Conservation (phyloP, 768 basidiomycete genomes). For the Dentipellis sp. region DNA sequence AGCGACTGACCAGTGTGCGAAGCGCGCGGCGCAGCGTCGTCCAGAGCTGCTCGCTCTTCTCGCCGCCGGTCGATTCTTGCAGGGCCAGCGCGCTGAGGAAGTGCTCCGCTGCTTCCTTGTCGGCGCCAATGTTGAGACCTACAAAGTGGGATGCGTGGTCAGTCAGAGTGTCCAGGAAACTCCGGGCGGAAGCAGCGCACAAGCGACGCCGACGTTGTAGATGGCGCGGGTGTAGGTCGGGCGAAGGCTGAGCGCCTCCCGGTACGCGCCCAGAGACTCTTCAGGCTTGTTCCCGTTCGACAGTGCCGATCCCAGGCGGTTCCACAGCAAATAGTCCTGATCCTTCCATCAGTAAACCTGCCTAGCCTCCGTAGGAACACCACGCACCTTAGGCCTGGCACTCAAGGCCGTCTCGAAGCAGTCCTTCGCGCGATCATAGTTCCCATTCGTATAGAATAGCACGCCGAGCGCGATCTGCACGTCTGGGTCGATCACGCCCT, state of each 20-base stretch:
- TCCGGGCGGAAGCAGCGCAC: conserved; percentile 38
- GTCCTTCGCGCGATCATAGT: conserved; percentile 86
- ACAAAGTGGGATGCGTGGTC: conserved; percentile 5
- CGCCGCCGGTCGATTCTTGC: conserved; percentile 61
- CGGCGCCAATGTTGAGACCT: conserved; percentile 94
- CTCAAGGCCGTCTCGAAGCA: conserved; percentile 88
- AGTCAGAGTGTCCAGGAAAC: background rate
- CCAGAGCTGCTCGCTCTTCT: conserved; percentile 84
- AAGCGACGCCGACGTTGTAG: conserved; percentile 97
- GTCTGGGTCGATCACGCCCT: conserved; percentile 72
- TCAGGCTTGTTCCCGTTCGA: conserved; percentile 94
- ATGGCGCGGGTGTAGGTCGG: conserved; percentile 97
- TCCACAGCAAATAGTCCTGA: conserved; percentile 92
- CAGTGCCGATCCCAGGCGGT: conserved; percentile 86
- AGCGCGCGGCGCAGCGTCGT: conserved; percentile 79
- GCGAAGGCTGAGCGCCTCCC: conserved; percentile 80
- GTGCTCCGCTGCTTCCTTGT: conserved; percentile 95
- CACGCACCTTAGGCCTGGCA: conserved; percentile 57
- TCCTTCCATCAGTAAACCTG: background rate
- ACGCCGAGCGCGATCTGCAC: conserved; percentile 92
- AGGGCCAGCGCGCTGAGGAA: conserved; percentile 77
- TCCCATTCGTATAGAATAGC: conserved; percentile 79
- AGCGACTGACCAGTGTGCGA: conserved; percentile 57
- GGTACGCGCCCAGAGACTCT: conserved; percentile 84
- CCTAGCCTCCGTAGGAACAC: background rate